Conservation (phyloP, 2,329 filamentous ascomycete species). For the Diplocarpon rosae region DNA sequence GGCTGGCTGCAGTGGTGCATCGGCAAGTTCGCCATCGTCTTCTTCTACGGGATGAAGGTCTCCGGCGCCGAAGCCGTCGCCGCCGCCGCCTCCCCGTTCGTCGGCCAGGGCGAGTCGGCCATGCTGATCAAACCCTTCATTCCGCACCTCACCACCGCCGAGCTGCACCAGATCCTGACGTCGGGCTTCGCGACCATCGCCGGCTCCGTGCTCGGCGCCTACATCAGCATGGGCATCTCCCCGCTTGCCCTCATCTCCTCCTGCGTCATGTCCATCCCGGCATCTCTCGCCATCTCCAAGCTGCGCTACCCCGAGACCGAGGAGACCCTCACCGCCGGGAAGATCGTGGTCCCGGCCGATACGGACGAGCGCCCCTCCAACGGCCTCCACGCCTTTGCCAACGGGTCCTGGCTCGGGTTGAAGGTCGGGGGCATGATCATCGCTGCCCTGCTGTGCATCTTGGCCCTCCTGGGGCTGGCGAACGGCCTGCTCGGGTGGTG, state of each 20-base stretch:
- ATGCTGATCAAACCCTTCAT: constrained; percentile 88
- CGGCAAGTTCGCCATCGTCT: constrained; percentile 75
- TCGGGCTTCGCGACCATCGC: constrained; percentile 90
- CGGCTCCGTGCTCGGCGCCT: constrained; percentile 75
- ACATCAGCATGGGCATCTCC: constrained; percentile 75
- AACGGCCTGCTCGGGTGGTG: constrained; percentile 77
- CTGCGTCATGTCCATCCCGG: constrained; percentile 92
- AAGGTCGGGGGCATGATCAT: constrained; percentile 81
- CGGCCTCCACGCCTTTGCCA: constrained; percentile 72
- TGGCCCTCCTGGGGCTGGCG: constrained; percentile 62
- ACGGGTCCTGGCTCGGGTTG: constrained; percentile 74
- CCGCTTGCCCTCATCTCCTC: constrained; percentile 78
- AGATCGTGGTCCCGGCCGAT: constrained; percentile 63
- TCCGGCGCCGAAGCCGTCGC: constrained; percentile 91
- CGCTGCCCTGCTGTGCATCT: constrained; percentile 70
- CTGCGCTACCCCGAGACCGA: constrained; percentile 82
- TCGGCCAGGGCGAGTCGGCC: constrained; percentile 86
- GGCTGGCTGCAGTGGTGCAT: constrained; percentile 84
- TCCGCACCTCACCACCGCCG: constrained; percentile 71
- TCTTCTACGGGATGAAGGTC: constrained; percentile 81
- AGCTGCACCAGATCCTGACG: constrained; percentile 87
- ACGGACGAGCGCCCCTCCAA: constrained; percentile 68
- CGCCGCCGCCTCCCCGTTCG: constrained; percentile 84
- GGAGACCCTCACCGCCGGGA: constrained; percentile 72
- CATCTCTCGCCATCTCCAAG: constrained; percentile 80